phyloP scores from a whole-genome alignment of 1,284 basidiomycete genomes.

The Puccinia coronata region DNA sequence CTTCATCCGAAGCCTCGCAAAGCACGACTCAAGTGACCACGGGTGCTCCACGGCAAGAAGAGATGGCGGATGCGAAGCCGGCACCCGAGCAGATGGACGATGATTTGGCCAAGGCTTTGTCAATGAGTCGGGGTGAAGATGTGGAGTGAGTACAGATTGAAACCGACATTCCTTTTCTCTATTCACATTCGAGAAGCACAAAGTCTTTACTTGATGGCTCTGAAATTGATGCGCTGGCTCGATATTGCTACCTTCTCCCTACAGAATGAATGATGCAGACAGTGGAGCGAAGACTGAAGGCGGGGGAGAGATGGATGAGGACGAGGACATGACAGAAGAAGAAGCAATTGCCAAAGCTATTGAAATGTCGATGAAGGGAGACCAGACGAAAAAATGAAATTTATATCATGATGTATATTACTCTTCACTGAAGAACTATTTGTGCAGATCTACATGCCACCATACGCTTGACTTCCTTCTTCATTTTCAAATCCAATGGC shows the following conservation, averaged over 20 bases:
- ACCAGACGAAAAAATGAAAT: slow-evolving; percentile 16
- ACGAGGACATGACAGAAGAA: slow-evolving; percentile 61
- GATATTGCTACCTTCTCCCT: slow-evolving; percentile 44
- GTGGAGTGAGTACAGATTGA: slow-evolving; percentile 27
- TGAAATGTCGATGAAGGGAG: slow-evolving; percentile 49
- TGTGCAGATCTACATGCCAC: neutral
- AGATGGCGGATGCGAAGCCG: slow-evolving; percentile 58
- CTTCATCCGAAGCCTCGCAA: slow-evolving; percentile 53
- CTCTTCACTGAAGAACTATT: neutral
- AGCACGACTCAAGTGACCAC: slow-evolving; percentile 58
- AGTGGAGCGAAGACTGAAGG: slow-evolving; percentile 54
- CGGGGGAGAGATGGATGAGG: slow-evolving; percentile 54
- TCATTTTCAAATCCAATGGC: neutral
- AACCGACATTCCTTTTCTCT: slow-evolving; percentile 44
- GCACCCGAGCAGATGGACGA: slow-evolving; percentile 58
- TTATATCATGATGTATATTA: neutral
- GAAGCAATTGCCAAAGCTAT: slow-evolving; percentile 68
- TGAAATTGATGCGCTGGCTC: slow-evolving; percentile 29
- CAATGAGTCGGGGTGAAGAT: slow-evolving; percentile 53
- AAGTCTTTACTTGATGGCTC: too few relatives aligned
- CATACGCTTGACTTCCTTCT: neutral
- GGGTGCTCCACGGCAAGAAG: slow-evolving; percentile 23
- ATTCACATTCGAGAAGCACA: slow-evolving; percentile 55
- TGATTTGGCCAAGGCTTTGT: slow-evolving; percentile 55
- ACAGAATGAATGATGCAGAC: slow-evolving; percentile 57